phyloP scores from a whole-genome alignment of 108 stramenopile genomes.

The Pseudonitzschia delicatissima region DNA sequence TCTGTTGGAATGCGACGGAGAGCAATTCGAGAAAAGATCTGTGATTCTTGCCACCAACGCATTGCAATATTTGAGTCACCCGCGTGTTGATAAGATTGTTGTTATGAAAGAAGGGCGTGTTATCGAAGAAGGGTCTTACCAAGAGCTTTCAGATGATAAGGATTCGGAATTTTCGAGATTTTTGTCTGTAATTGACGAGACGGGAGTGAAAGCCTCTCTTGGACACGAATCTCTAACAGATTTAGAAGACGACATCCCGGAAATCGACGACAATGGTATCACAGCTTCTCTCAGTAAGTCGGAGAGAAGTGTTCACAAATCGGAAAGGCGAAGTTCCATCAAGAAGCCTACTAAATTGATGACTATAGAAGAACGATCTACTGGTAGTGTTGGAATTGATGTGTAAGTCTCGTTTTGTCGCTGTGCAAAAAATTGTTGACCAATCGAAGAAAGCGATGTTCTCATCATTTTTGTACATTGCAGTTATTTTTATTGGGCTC shows the following conservation, averaged over 20 bases:
- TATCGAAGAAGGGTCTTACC: conserved; percentile 65
- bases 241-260: not conserved
- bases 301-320: not conserved
- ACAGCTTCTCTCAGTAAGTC: not conserved
- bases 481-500: conserved; percentile 57
- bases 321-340: too few relatives aligned
- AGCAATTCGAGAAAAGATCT: conserved; percentile 28
- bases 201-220: not conserved
- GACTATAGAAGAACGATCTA: conserved; percentile 25
- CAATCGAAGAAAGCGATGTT: too few relatives aligned
- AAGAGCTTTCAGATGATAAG: conserved; percentile 51
- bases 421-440: too few relatives aligned
- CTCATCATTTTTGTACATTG: conserved; percentile 11
- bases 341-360: conserved; percentile 16
- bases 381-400: conserved; percentile 25
- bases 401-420: conserved; percentile 2
- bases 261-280: not conserved
- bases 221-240: not conserved
- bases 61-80: conserved; percentile 67
- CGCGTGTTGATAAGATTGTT: conserved; percentile 62
- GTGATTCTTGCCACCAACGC: conserved; percentile 89
- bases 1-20: conserved; percentile 41
- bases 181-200: conserved; percentile 18
- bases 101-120: conserved; percentile 69
- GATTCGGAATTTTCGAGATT: conserved; percentile 51